Evolutionary conservation across 352 stramenopile species (phyloP).

Genomic region (Globisporangium recalcitrans): DNA sequence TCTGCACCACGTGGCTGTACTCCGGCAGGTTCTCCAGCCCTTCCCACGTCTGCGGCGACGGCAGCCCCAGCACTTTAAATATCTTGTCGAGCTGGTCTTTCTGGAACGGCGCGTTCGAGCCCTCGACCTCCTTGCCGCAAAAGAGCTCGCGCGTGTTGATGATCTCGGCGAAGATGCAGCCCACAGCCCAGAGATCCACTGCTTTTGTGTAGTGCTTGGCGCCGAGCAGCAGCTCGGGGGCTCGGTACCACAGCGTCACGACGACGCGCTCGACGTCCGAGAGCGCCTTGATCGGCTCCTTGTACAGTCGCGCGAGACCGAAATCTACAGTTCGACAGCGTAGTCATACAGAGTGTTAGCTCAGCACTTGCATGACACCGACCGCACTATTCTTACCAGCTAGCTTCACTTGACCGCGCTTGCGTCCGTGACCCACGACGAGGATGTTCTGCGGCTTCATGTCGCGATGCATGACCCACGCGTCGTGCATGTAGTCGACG

Average conservation of each 20-base stretch:
- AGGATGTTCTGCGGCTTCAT: conserved; percentile 94
- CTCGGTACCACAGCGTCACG: conserved; percentile 95
- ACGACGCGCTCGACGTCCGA: conserved; percentile 89
- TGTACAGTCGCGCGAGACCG: conserved; percentile 83
- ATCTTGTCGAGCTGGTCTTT: conserved; percentile 90
- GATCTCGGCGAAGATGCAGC: conserved; percentile 95
- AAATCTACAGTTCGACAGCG: conserved; percentile 43
- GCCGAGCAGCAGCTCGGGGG: conserved; percentile 92
- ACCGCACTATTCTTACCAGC: too few species aligned
- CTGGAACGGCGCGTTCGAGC: conserved; percentile 85
- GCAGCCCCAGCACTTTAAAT: conserved; percentile 88
- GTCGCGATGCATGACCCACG: conserved; percentile 92
- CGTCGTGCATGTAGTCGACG: conserved; percentile 91
- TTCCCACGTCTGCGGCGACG: conserved; percentile 78
- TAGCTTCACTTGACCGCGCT: conserved; percentile 81
- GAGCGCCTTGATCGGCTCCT: conserved; percentile 84
- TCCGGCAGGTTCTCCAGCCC: conserved; percentile 79
- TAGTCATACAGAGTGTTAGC: too few species aligned
- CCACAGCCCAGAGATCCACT: conserved; percentile 96
- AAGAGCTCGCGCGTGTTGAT: conserved; percentile 86
- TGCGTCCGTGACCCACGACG: conserved; percentile 82
- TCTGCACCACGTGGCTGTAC: conserved; percentile 79
- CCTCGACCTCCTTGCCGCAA: conserved; percentile 84
- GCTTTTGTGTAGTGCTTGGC: conserved; percentile 91
- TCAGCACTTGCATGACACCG: too few species aligned